Base-by-base conservation (phyloP, 805 yeast species). In the Zygosaccharomyces siamensis region DNA sequence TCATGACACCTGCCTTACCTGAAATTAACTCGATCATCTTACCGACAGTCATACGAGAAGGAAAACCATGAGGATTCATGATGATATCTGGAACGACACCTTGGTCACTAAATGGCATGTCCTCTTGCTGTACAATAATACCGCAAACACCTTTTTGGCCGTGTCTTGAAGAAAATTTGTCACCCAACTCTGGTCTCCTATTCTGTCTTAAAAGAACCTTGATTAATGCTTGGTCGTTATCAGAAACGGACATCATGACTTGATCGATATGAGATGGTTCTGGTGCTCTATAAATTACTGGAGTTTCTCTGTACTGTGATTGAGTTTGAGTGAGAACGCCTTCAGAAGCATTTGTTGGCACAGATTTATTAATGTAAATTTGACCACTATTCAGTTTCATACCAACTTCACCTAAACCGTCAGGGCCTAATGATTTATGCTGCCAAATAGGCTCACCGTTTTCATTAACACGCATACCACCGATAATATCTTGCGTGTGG, bases 101-200 rank as follows among this genome's bases (percentile, higher is more conserved):
- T 50, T 83, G 79, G 59, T 93, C 98, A 64, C 83, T 88, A 70
- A 92, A 92, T 11, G 99, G 99, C 77, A 92, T 76, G 63, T 92
- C 99, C 59, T 92, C 98, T 66, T 92, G 98, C 58, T 89, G 89
- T 4, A 92, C 97, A 67, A 92, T 93, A 58, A 93, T 89, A 71
- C 99, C 98, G 74, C 98, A 92, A 27, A 93, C 98, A 80, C 99
- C 99, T 75, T 92, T 92, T 68, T 92, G 99, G 35, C 99, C 99
- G 72, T 92, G 98, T 70, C 99, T 81, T 0, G 97, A 89, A 2
- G 97, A 89, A 63, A 93, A 93, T 69, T 93, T 93, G 64, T 93
- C 99, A 56, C 99, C 99, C 45, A 93, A 73, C 71, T 93, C 99
- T 0, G 99, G 99, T 66, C 98, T 81, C 74, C 99, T 82, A 4